A percentile compares a stretch with the other conserved stretches of the same genome.
Conservation (phyloP, 1,284 basidiomycete genomes). For the Mycocalia duriaeana region DNA sequence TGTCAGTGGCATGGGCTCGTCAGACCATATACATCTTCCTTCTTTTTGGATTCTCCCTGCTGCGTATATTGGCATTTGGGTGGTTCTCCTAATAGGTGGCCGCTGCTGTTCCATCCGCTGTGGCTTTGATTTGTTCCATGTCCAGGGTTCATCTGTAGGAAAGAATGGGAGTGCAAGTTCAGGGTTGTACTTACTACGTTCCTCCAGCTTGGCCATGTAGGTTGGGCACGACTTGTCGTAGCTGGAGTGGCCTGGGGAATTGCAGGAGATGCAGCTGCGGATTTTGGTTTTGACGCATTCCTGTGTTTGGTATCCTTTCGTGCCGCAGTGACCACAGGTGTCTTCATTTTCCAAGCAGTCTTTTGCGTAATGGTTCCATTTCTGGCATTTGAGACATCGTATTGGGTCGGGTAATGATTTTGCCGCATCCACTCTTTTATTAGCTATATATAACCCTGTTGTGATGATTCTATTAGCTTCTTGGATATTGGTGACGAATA, state of each 20-base stretch:
- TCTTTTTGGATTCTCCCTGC: too few species aligned
- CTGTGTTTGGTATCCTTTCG: not conserved
- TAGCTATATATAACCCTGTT: not conserved
- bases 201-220: not conserved
- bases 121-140: not conserved
- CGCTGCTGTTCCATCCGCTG: too few species aligned
- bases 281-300: not conserved
- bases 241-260: not conserved
- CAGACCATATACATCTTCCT: too few species aligned
- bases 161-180: not conserved
- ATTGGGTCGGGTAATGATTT: conserved; percentile 4
- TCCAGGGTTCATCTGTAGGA: not conserved
- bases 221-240: not conserved
- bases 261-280: not conserved
- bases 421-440: not conserved
- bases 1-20: too few species aligned
- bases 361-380: conserved; percentile 2
- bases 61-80: too few species aligned
- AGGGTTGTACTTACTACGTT: not conserved
- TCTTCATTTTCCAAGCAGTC: not conserved
- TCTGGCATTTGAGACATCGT: not conserved
- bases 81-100: too few species aligned
- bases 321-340: conserved; percentile 4
- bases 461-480: conserved; percentile 3
- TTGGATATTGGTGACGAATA: not conserved